Evolutionary conservation across 129 eudicot genomes (phyloP).

Genomic region (Chrysanthemum makinoi): DNA sequence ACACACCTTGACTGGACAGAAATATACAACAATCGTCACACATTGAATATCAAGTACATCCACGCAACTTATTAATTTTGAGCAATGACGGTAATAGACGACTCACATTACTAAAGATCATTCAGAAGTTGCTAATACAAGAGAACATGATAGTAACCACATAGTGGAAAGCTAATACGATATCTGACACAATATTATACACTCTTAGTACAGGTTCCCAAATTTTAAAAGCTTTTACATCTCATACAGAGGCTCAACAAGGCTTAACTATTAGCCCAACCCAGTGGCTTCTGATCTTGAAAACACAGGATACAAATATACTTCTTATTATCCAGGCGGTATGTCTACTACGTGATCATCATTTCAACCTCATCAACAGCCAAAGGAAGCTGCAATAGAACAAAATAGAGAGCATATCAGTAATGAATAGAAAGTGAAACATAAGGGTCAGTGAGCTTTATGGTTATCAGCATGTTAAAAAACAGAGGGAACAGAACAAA

Average conservation of each 20-base stretch:
- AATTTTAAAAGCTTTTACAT: conserved; percentile 13
- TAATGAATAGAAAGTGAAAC: not conserved
- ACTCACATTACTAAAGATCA: conserved; percentile 6
- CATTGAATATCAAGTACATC: not conserved
- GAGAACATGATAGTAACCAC: conserved; percentile 3
- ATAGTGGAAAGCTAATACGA: conserved; percentile 24
- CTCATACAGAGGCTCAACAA: conserved; percentile 37
- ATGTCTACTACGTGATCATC: conserved; percentile 37
- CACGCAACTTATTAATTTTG: not conserved
- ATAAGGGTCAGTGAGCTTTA: not conserved
- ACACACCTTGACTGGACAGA: too few relatives aligned
- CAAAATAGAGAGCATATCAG: not conserved
- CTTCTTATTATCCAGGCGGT: conserved; percentile 13
- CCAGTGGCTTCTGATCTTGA: conserved; percentile 37
- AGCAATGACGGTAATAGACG: not conserved
- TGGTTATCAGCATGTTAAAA: not conserved
- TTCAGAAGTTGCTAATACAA: conserved; percentile 18
- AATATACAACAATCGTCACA: too few relatives aligned
- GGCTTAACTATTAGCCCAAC: conserved; percentile 13
- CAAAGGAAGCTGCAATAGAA: conserved; percentile 26
- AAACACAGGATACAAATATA: conserved; percentile 30
- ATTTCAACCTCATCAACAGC: conserved; percentile 33
- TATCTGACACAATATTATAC: conserved; percentile 32
- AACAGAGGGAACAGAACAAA: not conserved
- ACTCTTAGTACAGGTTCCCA: conserved; percentile 26